phyloP scores from a whole-genome alignment of 23 red algal species.

The Cyanidiococcus yangmingshanensis region DNA sequence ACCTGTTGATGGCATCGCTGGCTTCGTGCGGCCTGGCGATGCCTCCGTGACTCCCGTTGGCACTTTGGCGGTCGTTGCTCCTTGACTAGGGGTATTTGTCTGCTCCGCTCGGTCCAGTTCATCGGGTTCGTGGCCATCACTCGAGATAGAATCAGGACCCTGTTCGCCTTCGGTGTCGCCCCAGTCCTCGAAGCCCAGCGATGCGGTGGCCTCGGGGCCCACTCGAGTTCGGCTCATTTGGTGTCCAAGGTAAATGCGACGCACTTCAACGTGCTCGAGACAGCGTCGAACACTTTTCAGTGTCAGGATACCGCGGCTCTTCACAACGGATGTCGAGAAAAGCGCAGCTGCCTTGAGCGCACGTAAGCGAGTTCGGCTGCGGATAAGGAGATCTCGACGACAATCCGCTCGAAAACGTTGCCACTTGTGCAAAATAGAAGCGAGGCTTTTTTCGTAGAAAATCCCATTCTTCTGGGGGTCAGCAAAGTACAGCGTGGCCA shows the following conservation, averaged over 20 bases:
- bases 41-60: too few relatives aligned
- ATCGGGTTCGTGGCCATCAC: neutral
- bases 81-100: too few relatives aligned
- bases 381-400: neutral
- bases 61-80: too few relatives aligned
- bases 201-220: neutral
- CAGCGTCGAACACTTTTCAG: conserved; percentile 14
- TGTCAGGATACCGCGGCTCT: neutral
- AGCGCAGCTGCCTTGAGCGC: conserved; percentile 7
- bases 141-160: neutral
- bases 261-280: neutral
- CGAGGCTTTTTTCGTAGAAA: neutral
- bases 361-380: neutral
- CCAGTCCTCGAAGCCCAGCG: neutral
- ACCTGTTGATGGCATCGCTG: too few relatives aligned
- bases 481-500: conserved; percentile 15
- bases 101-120: neutral
- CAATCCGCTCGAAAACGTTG: conserved; percentile 1
- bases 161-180: neutral
- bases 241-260: conserved; percentile 5
- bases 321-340: conserved; percentile 1
- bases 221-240: neutral
- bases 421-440: conserved; percentile 12
- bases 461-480: conserved; percentile 1
- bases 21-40: too few relatives aligned